Evolutionary conservation across 495 filamentous ascomycete species (phyloP).

Genomic region (Aspergillus bertholletiae): DNA sequence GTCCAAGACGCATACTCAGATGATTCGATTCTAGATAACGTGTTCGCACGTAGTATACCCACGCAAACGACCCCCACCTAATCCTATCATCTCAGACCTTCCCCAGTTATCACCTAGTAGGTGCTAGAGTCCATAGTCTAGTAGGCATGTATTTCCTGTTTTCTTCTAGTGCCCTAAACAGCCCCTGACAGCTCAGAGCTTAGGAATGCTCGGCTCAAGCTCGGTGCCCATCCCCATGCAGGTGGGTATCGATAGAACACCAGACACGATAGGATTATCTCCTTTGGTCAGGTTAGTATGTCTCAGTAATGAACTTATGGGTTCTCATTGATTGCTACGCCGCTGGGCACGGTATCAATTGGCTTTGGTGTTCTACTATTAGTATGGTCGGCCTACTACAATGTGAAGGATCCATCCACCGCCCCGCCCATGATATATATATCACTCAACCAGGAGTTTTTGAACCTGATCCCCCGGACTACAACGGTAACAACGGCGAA

Average conservation of each 20-base stretch:
- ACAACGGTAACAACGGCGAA: neutral
- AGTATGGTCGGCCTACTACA: too few relatives aligned
- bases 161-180: too few relatives aligned
- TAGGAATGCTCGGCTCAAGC: slow-evolving; percentile 12
- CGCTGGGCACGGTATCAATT: too few relatives aligned
- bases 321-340: neutral
- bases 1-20: too few relatives aligned
- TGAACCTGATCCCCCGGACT: neutral
- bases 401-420: too few relatives aligned
- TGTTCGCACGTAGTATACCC: neutral
- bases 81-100: neutral
- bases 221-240: too few relatives aligned
- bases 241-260: neutral
- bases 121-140: too few relatives aligned
- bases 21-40: neutral
- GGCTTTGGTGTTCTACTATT: too few relatives aligned
- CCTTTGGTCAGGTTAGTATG: neutral
- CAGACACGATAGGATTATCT: neutral
- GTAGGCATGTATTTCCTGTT: too few relatives aligned
- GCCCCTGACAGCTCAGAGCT: neutral
- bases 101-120: neutral
- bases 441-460: neutral
- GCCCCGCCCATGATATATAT: neutral
- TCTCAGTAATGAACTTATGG: neutral
- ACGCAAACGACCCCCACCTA: neutral